These are phyloP conservation scores for Furcasterigmium sp. DNA, from an alignment of 2,329 filamentous ascomycete genomes.

Conservation along the genomic window DNA sequence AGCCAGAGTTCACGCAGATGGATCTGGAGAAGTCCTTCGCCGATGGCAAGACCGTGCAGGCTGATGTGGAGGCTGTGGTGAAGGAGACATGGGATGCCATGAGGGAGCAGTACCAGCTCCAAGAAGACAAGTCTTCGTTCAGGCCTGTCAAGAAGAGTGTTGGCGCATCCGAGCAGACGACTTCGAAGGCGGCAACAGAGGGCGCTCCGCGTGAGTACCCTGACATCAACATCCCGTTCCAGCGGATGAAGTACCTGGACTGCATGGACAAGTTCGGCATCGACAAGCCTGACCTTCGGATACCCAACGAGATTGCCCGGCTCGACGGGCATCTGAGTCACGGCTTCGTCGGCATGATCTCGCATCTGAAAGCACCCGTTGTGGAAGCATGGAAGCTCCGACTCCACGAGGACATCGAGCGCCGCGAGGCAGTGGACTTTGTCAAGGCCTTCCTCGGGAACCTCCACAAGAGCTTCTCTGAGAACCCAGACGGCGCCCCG, in stretches of 20 bases:
- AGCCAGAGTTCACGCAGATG: slow-evolving; percentile 95
- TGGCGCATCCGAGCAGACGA: slow-evolving; percentile 2
- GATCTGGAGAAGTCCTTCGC: slow-evolving; percentile 94
- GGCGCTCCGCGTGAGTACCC: slow-evolving; percentile 15
- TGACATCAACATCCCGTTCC: slow-evolving; percentile 37
- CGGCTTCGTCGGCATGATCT: slow-evolving; percentile 71
- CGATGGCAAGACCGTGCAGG: slow-evolving; percentile 65
- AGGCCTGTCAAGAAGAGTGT: slow-evolving; percentile 17
- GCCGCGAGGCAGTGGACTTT: slow-evolving; percentile 53
- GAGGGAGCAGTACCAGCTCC: slow-evolving; percentile 31
- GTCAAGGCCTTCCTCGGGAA: slow-evolving; percentile 64
- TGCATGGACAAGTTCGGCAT: slow-evolving; percentile 78
- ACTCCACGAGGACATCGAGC: slow-evolving; percentile 42
- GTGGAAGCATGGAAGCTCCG: slow-evolving; percentile 72
- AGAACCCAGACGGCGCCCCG: slow-evolving; percentile 72
- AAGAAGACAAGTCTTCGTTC: slow-evolving; percentile 20
- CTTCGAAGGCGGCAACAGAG: not conserved
- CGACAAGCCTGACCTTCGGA: slow-evolving; percentile 88
- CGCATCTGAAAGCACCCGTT: slow-evolving; percentile 58
- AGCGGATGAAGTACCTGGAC: slow-evolving; percentile 63
- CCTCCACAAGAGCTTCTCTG: slow-evolving; percentile 53
- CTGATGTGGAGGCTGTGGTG: slow-evolving; percentile 44
- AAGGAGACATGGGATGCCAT: slow-evolving; percentile 47
- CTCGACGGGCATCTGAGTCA: slow-evolving; percentile 59
- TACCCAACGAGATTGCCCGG: slow-evolving; percentile 62